Conservation (phyloP, 768 basidiomycete species). For the Sarcomyxa edulis region DNA sequence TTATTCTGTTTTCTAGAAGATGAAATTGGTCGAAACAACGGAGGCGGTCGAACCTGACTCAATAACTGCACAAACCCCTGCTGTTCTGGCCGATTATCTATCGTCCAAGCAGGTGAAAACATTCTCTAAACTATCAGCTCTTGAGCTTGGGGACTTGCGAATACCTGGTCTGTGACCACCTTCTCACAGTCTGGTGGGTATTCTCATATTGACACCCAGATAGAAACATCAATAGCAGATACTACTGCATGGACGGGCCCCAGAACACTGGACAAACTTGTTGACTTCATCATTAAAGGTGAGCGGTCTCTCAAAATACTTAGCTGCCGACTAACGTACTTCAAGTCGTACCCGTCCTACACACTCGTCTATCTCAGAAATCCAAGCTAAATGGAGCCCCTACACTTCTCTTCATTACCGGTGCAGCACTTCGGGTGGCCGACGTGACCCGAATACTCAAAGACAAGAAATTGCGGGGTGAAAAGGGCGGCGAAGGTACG, state of each 20-base stretch:
- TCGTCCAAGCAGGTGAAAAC: constrained; percentile 62
- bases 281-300: constrained; percentile 77
- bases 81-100: constrained; percentile 57
- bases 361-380: constrained; percentile 65
- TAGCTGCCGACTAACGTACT: constrained; percentile 1
- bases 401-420: constrained; percentile 77
- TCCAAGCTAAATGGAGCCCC: constrained; percentile 82
- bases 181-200: constrained; percentile 13
- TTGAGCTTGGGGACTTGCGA: constrained; percentile 77
- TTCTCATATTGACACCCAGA: constrained; percentile 46
- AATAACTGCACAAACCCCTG: constrained; percentile 52
- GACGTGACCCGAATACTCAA: constrained; percentile 77
- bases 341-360: constrained; percentile 62
- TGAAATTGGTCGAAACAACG: constrained; percentile 47
- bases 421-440: constrained; percentile 89
- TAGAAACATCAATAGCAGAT: constrained; percentile 71
- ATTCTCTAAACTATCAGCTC: constrained; percentile 58
- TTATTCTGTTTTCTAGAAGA: constrained; percentile 40
- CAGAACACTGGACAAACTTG: constrained; percentile 66
- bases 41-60: constrained; percentile 35
- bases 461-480: constrained; percentile 63
- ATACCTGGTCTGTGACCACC: constrained; percentile 63
- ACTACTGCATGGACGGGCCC: constrained; percentile 69
- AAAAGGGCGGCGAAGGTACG: constrained; percentile 90
- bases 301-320: too few relatives aligned